phyloP scores from a whole-genome alignment of 768 basidiomycete genomes.

The Cystobasidium onofrii region DNA sequence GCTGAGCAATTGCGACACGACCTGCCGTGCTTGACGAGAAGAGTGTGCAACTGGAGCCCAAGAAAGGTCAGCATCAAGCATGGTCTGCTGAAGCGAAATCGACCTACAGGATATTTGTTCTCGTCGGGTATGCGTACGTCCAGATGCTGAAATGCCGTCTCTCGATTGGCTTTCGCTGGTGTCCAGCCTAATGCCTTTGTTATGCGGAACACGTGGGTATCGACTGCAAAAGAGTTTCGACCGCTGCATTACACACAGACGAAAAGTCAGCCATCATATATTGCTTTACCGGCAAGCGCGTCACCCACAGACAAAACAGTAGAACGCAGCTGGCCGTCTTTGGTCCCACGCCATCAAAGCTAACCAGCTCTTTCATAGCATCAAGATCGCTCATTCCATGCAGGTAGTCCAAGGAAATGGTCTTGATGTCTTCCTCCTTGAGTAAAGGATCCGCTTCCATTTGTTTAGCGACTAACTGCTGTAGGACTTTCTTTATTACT shows the following conservation, averaged over 20 bases:
- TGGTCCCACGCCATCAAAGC: conserved; percentile 38
- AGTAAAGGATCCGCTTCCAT: conserved; percentile 17
- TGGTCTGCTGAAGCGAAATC: neutral
- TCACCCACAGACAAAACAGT: conserved; percentile 38
- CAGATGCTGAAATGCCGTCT: conserved; percentile 32
- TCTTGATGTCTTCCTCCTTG: conserved; percentile 16
- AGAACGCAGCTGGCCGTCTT: conserved; percentile 40
- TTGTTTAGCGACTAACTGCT: conserved; percentile 27
- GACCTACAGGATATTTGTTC: conserved; percentile 29
- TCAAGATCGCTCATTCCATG: conserved; percentile 36
- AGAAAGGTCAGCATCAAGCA: neutral
- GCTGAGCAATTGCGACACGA: conserved; percentile 39
- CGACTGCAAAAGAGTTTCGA: conserved; percentile 41
- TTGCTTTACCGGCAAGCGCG: neutral
- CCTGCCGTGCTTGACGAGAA: conserved; percentile 39
- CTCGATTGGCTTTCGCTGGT: conserved; percentile 33
- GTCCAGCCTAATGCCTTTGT: conserved; percentile 40
- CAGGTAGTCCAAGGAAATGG: conserved; percentile 36
- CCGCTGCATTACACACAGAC: neutral
- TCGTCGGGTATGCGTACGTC: conserved; percentile 15
- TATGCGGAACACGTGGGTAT: conserved; percentile 42
- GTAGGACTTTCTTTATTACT: conserved; percentile 37
- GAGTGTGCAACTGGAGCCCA: conserved; percentile 32
- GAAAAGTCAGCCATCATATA: neutral
- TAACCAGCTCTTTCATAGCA: conserved; percentile 39